These are phyloP conservation scores for Mycena belliarum DNA, from an alignment of 768 basidiomycete genomes.

Conservation along the genomic window DNA sequence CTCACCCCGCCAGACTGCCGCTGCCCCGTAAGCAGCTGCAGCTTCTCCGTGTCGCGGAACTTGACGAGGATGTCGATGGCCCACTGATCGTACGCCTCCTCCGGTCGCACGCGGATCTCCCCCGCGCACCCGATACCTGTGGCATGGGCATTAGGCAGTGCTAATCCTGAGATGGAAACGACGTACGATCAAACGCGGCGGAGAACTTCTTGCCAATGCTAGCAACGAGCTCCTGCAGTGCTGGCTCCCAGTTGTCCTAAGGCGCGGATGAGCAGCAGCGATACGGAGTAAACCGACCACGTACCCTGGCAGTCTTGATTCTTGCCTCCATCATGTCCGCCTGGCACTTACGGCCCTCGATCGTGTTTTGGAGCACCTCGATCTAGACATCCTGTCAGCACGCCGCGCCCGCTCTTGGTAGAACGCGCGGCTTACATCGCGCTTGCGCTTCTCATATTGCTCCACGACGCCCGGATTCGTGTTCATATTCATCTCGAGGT, in stretches of 20 bases:
- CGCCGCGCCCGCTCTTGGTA: neutral
- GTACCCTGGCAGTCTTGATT: conserved; percentile 66
- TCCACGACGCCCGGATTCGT: conserved; percentile 79
- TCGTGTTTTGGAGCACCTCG: conserved; percentile 49
- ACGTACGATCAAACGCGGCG: conserved; percentile 88
- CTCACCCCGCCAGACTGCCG: conserved; percentile 92
- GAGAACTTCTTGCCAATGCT: conserved; percentile 88
- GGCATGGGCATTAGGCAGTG: neutral
- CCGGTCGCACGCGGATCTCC: conserved; percentile 76
- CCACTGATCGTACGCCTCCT: conserved; percentile 93
- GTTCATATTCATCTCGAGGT: conserved; percentile 69
- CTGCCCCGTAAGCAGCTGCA: conserved; percentile 84
- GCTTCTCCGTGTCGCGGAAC: conserved; percentile 87
- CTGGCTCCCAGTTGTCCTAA: conserved; percentile 89
- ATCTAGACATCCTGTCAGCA: conserved; percentile 51
- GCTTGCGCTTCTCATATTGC: conserved; percentile 76
- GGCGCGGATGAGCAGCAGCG: neutral
- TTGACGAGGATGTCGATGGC: conserved; percentile 95
- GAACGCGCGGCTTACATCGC: conserved; percentile 55
- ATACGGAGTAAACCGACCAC: conserved; percentile 23
- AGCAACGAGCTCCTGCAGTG: conserved; percentile 69
- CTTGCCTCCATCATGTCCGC: conserved; percentile 54
- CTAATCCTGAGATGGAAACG: neutral
- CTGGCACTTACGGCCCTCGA: conserved; percentile 54
- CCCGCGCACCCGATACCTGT: conserved; percentile 90